Base-by-base conservation (phyloP, 2,329 filamentous ascomycete genomes). In the Diaporthe sp. region DNA sequence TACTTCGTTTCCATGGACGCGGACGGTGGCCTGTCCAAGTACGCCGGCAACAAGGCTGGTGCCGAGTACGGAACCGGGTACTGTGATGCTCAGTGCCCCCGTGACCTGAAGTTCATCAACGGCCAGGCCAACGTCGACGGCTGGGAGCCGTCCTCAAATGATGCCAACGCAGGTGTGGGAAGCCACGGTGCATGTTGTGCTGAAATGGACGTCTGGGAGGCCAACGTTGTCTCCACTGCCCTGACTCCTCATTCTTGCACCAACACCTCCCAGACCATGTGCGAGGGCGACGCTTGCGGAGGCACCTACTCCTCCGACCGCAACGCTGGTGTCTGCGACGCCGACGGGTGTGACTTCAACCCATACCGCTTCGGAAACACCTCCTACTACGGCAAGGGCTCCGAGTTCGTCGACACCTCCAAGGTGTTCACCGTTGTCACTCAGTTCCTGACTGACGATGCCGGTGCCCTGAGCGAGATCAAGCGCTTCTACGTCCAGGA, bases 271-370 rank as follows among this genome's bases (percentile, higher is more conserved):
- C 87, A 90, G 79, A 82, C 82, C 73, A 85, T 87, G 74, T 93
- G 91, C 86, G 81, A 82, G 0, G 86, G 86, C 28, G 83, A 89
- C 77, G 75, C 76, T 8, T 92, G 90, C 79, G 90, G 90, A 75
- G 91, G 88, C 75, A 87, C 88, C 49, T 90, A 88, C 80, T 85
- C 84, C 71, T 72, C 79, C 68, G 84, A 88, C 79, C 90, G 92
- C 77, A 93, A 93, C 81, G 85, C 80, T 37, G 92, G 92, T 72
- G 84, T 89, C 75, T 94, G 92, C 82, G 92, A 94, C 82, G 90
- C 91, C 77, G 91, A 93, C 80, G 92, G 92, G 55, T 94, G 92
- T 80, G 92, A 93, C 82, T 93, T 92, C 88, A 93, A 93, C 88
- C 82, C 88, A 53, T 94, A 90, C 89, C 92, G 92, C 81, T 87